Conservation (phyloP, 352 stramenopile genomes). For the Blastocystis hominis region DNA sequence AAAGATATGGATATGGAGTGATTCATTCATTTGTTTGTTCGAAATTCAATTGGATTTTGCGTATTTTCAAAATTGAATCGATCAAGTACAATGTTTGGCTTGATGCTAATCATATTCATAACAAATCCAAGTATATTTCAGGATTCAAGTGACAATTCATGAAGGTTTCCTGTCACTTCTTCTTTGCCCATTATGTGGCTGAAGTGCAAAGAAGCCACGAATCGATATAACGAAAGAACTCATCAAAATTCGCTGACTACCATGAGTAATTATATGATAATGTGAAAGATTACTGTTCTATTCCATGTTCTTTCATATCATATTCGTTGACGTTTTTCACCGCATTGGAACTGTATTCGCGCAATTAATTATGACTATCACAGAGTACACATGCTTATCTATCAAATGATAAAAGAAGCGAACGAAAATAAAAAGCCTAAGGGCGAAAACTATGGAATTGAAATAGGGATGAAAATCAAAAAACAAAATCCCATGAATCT, state of each 20-base stretch:
- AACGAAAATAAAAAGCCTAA: neutral
- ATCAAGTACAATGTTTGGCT: neutral
- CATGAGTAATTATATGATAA: neutral
- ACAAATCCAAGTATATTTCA: neutral
- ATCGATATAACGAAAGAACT: too few relatives aligned
- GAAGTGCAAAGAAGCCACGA: too few relatives aligned
- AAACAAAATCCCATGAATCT: slow-evolving; percentile 9
- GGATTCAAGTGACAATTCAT: too few relatives aligned
- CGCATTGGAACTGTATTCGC: neutral
- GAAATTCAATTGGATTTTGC: neutral
- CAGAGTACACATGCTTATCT: neutral
- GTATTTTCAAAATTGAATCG: neutral
- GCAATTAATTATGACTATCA: neutral
- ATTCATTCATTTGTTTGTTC: slow-evolving; percentile 11
- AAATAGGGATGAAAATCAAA: neutral
- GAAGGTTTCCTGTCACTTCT: too few relatives aligned
- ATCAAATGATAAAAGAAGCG: neutral
- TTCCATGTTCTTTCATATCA: neutral
- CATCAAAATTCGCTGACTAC: too few relatives aligned
- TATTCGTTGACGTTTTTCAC: too few relatives aligned
- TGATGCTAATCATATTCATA: neutral
- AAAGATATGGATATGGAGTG: neutral
- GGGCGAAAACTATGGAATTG: neutral
- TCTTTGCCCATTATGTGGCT: too few relatives aligned
- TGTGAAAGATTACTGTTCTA: neutral